Evolutionary conservation across 352 stramenopile species (phyloP), one percentile per base, ranked within the genome.

Genomic region (Stramenopiles sp.): DNA sequence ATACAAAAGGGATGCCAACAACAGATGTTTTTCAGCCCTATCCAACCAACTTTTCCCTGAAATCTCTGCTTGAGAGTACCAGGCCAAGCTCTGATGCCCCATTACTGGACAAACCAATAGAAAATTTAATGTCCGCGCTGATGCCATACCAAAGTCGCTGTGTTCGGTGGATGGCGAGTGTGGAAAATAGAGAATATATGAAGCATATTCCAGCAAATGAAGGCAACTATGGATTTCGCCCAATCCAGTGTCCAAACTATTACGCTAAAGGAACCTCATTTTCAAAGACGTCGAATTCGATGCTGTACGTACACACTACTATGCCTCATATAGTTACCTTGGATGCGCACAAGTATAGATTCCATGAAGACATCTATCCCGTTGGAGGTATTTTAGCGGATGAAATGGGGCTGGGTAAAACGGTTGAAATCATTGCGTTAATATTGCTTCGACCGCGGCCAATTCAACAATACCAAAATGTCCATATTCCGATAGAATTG

Each of bases 391-490:
- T 97, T 81, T 85, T 98, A 75, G 92, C 91, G 0, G 93, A 97
- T 81, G 90, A 93, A 82, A 97, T 97, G 93, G 93, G 93, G 7
- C 83, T 93, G 75, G 86, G 93, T 31, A 91, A 95, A 85, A 95
- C 91, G 0, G 90, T 95, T 0, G 90, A 93, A 81, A 89, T 94
- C 76, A 80, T 88, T 30, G 82, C 81, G 0, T 82, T 86, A n/a
- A 80, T 87, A n/a, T 80, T 87, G 88, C 90, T 30, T 55, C 39
- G 39, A 4, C 14, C 39, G 14, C 39, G 39, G 4, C 39, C 39
- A 14, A 14, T 55, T 4, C 4, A 55, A 55, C 39, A 55, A 55
- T 55, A 55, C 14, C 4, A 55, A 55, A 14, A 55, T 55, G 39
- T 55, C 4, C 39, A 14, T 14, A 55, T 55, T 55, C 39, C 39